A percentile compares a stretch with the other conserved stretches of the same genome.
Evolutionary conservation across 78 protist species (phyloP).

Genomic region (Speleostelium caveatum): DNA sequence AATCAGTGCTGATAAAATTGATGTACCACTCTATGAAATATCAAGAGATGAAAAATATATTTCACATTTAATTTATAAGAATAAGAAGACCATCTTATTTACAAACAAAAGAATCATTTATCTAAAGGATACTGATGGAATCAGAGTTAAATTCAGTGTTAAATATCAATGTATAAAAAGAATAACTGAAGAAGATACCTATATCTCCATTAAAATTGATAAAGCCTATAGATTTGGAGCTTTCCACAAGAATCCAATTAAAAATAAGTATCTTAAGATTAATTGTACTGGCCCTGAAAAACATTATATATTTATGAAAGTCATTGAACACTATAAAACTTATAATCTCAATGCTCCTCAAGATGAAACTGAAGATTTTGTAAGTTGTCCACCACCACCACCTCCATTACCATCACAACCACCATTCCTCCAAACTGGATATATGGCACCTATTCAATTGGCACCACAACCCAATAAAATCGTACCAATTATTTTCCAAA

Average conservation of each 20-base stretch:
- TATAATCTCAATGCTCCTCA: slow-evolving; percentile 3
- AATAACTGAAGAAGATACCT: neutral
- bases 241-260: slow-evolving; percentile 1
- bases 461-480: too few species aligned
- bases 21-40: slow-evolving; percentile 39
- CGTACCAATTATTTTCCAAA: slow-evolving; percentile 63
- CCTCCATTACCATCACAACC: slow-evolving; percentile 7
- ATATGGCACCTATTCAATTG: slow-evolving; percentile 8
- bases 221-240: slow-evolving; percentile 13
- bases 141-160: slow-evolving; percentile 42
- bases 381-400: slow-evolving; percentile 4
- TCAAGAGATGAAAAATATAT: slow-evolving; percentile 60
- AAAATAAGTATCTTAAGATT: neutral
- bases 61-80: slow-evolving; percentile 54
- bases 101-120: slow-evolving; percentile 56
- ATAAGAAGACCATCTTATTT: slow-evolving; percentile 25
- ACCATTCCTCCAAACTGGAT: neutral
- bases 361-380: neutral
- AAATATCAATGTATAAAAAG: slow-evolving; percentile 14
- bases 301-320: slow-evolving; percentile 17
- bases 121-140: slow-evolving; percentile 69
- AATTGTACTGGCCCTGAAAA: slow-evolving; percentile 49
- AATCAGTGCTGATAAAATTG: slow-evolving; percentile 30
- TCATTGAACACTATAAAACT: slow-evolving; percentile 9
- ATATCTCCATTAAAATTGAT: slow-evolving; percentile 3